phyloP scores from a whole-genome alignment of 2,329 filamentous ascomycete genomes.

The Epichloe aotearoae region DNA sequence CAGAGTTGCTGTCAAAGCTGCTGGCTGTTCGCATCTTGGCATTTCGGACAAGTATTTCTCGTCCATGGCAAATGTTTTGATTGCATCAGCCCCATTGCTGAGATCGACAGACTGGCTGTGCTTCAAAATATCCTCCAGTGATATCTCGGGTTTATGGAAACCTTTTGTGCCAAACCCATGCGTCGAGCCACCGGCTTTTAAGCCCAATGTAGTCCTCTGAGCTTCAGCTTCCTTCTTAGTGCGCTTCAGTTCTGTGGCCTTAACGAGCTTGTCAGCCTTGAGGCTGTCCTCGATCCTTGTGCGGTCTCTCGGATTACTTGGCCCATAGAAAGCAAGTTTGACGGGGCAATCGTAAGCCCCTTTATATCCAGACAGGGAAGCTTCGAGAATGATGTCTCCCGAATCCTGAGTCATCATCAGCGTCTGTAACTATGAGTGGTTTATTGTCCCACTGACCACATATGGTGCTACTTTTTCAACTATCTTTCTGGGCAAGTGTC shows the following conservation, averaged over 20 bases:
- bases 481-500: slow-evolving; percentile 56
- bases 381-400: slow-evolving; percentile 52
- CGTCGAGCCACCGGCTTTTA: slow-evolving; percentile 25
- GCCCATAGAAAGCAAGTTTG: slow-evolving; percentile 55
- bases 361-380: slow-evolving; percentile 53
- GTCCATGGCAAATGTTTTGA: slow-evolving; percentile 57
- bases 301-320: slow-evolving; percentile 39
- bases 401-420: slow-evolving; percentile 29
- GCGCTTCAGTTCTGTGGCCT: slow-evolving; percentile 40
- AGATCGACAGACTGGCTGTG: slow-evolving; percentile 56
- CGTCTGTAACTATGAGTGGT: background rate
- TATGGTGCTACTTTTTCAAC: slow-evolving; percentile 63
- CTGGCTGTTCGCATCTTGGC: slow-evolving; percentile 59
- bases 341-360: slow-evolving; percentile 60
- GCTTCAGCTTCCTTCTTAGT: slow-evolving; percentile 40
- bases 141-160: slow-evolving; percentile 25
- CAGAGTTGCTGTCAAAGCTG: slow-evolving; percentile 49
- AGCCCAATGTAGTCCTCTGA: slow-evolving; percentile 30
- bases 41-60: slow-evolving; percentile 59
- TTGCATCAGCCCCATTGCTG: slow-evolving; percentile 47
- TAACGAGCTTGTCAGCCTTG: slow-evolving; percentile 50
- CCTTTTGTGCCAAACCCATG: slow-evolving; percentile 20
- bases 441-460: slow-evolving; percentile 34
- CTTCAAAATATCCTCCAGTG: slow-evolving; percentile 50
- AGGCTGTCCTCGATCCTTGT: slow-evolving; percentile 46